Evolutionary conservation across 2,329 filamentous ascomycete species (phyloP), one percentile per base, ranked within the genome.

Genomic region (Cercospora zeae-maydis): DNA sequence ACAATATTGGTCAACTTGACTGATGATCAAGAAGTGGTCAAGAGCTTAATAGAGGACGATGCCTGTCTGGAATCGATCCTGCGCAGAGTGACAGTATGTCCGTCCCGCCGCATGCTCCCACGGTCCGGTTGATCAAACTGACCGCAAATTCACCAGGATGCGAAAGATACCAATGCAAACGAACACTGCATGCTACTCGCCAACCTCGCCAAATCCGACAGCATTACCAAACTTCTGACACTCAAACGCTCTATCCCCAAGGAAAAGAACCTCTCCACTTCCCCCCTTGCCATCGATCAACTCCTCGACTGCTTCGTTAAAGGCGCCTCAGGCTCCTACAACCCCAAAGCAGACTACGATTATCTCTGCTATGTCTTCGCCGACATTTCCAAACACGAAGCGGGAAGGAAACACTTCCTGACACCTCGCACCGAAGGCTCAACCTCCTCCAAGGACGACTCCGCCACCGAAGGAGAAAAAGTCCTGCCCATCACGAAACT

Each of bases 261-360:
- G 39, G 39, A 45, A 7, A 45, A 45, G 60, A 81, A 82, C n/a
- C 84, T 96, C 6, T 87, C 86, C 5, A 89, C 86, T 1, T 90
- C 91, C 42, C 84, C 88, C 36, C 82, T 86, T 63, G 88, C 91
- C 4, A 85, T 98, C 71, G 92, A 97, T 75, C 95, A 98, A 77
- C 81, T 99, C 31, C 86, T 99, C 75, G 95, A 98, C 76, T 88
- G 96, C 70, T 99, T 99, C 74, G 95, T 98, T 74, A 96, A 95
- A 79, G 93, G 93, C 19, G 88, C 91, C 21, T 88, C 90, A 65
- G 90, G 89, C 24, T 82, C 83, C 9, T 92, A 95, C 77, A 98
- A 98, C 81, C 88, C 90, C 73, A 76, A 89, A 27, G 92, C 92
- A 64, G 85, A 93, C 77, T 98, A 87, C 76, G 92, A 99, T 79